A percentile compares a stretch with the other conserved stretches of the same genome.
Conservation (phyloP, 768 basidiomycete species). For the Psilocybe subaeruginosa region DNA sequence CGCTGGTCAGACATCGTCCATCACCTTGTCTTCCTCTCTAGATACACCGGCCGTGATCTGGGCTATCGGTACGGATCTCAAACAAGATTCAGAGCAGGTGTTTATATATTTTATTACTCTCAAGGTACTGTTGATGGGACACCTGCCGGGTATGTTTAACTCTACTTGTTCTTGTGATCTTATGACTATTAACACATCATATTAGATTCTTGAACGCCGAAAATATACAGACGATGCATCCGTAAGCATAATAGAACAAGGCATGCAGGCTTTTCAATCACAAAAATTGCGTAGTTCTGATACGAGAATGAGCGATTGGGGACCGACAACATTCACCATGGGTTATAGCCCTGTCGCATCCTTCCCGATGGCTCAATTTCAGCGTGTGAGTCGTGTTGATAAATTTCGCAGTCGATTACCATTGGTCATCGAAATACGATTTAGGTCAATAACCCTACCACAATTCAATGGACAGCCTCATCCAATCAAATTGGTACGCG, state of each 20-base stretch:
- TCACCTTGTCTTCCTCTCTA: slow-evolving; percentile 33
- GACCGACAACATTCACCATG: slow-evolving; percentile 47
- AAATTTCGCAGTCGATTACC: neutral
- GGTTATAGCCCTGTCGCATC: slow-evolving; percentile 38
- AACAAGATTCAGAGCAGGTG: neutral
- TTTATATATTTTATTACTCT: neutral
- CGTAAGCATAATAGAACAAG: slow-evolving; percentile 30
- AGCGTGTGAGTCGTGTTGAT: slow-evolving; percentile 27
- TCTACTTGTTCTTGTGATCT: neutral
- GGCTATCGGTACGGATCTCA: slow-evolving; percentile 38
- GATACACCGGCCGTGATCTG: slow-evolving; percentile 42
- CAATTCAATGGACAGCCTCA: slow-evolving; percentile 42
- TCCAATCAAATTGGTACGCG: slow-evolving; percentile 43
- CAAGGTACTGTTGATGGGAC: slow-evolving; percentile 48
- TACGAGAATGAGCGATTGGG: slow-evolving; percentile 48
- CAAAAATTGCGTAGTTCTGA: slow-evolving; percentile 35
- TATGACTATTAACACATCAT: neutral
- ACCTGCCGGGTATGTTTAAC: slow-evolving; percentile 36
- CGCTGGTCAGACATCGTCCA: slow-evolving; percentile 39
- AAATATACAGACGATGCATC: slow-evolving; percentile 52
- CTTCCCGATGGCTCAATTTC: slow-evolving; percentile 59
- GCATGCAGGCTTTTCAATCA: neutral
- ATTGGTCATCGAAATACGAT: neutral
- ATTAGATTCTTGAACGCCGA: slow-evolving; percentile 49
- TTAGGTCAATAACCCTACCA: slow-evolving; percentile 47